These are phyloP conservation scores for Cladophialophora exuberans DNA, from an alignment of 2,329 filamentous ascomycete species.

Conservation along the genomic window DNA sequence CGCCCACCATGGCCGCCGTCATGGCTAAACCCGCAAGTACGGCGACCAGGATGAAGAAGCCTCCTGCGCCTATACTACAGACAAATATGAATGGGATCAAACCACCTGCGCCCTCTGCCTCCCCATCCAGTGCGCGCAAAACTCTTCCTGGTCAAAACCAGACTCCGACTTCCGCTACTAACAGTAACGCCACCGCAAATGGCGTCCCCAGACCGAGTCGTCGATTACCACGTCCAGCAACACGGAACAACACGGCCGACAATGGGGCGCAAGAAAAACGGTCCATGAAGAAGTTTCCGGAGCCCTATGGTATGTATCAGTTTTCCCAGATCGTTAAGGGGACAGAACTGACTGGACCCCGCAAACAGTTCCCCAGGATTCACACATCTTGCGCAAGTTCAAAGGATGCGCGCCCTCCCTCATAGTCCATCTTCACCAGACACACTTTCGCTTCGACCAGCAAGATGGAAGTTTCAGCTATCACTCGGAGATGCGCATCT, in stretches of 20 bases:
- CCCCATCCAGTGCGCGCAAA: conserved; percentile 58
- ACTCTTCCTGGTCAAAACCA: conserved; percentile 50
- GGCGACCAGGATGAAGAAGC: conserved; percentile 35
- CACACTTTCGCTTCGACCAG: conserved; percentile 88
- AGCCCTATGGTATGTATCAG: conserved; percentile 48
- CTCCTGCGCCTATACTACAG: conserved; percentile 59
- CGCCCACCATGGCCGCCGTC: conserved; percentile 29
- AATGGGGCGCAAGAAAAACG: conserved; percentile 39
- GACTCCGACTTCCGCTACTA: conserved; percentile 35
- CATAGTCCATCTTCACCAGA: conserved; percentile 80
- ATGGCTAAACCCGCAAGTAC: conserved; percentile 29
- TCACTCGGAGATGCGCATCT: conserved; percentile 83
- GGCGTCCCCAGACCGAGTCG: conserved; percentile 48
- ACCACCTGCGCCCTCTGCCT: conserved; percentile 63
- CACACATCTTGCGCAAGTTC: conserved; percentile 83
- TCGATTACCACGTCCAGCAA: conserved; percentile 43
- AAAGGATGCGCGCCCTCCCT: conserved; percentile 75
- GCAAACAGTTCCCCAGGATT: conserved; percentile 67
- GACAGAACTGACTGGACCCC: conserved; percentile 7
- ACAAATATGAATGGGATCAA: conserved; percentile 61
- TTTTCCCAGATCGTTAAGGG: not conserved
- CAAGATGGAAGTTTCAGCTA: conserved; percentile 93
- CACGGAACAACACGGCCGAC: conserved; percentile 36
- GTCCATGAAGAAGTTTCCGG: conserved; percentile 43
- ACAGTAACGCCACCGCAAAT: conserved; percentile 46